Evolutionary conservation across 305 asterid species (phyloP).

Genomic region (Coffea humblotiana): DNA sequence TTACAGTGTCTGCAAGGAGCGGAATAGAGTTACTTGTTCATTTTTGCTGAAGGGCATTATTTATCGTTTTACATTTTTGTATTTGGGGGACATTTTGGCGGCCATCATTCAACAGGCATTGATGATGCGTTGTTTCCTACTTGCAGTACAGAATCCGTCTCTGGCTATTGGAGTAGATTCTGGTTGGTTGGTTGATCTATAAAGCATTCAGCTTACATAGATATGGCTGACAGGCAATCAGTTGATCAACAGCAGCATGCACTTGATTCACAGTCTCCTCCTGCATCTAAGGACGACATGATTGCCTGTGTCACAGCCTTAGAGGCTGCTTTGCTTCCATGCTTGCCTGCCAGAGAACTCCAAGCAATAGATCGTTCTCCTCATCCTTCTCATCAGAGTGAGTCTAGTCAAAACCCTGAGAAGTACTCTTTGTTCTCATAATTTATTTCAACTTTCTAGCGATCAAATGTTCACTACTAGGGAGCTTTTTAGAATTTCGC

Average conservation of each 20-base stretch:
- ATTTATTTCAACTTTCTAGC: neutral
- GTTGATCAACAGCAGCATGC: conserved; percentile 52
- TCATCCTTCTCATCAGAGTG: conserved; percentile 96
- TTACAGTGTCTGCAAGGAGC: neutral
- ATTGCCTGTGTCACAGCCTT: conserved; percentile 74
- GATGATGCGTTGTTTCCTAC: neutral
- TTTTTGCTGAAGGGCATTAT: neutral
- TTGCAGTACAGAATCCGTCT: conserved; percentile 4
- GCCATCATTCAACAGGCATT: neutral
- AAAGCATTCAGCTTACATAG: neutral
- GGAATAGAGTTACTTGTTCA: neutral
- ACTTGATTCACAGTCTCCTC: conserved; percentile 48
- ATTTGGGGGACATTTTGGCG: neutral
- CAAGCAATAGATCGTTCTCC: conserved; percentile 96
- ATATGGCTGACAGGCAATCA: conserved; percentile 66
- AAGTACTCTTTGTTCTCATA: neutral
- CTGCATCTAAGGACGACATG: conserved; percentile 65
- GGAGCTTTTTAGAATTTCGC: neutral
- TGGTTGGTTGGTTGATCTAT: neutral
- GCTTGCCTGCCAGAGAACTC: conserved; percentile 95
- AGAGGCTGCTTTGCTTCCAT: conserved; percentile 89
- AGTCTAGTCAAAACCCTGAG: conserved; percentile 15
- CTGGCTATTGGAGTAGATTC: neutral
- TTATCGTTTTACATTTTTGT: neutral
- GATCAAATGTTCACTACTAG: neutral